A percentile compares a stretch with the other conserved stretches of the same genome.
These are phyloP conservation scores for Pseudonitzschia pungens DNA, from an alignment of 108 stramenopile genomes.

Conservation along the genomic window DNA sequence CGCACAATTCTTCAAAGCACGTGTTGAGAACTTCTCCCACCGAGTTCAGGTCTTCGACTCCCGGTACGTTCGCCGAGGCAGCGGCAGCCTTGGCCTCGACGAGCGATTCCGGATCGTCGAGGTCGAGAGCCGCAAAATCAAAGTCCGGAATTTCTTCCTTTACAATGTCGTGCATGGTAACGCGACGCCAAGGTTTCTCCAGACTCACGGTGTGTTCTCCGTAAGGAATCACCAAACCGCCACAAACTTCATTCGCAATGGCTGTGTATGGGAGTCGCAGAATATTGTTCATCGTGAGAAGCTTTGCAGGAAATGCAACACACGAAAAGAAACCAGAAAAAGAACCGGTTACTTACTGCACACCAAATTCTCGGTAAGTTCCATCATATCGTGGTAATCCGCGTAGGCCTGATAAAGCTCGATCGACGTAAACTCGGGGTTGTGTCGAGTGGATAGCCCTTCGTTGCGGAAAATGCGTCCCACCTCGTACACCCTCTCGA, in stretches of 20 bases:
- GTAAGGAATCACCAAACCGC: constrained; percentile 71
- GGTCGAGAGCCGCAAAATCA: constrained; percentile 79
- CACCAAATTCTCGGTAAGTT: constrained; percentile 88
- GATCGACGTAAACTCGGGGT: constrained; percentile 98
- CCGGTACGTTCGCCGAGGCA: constrained; percentile 66
- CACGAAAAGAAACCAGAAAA: neutral
- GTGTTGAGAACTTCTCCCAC: constrained; percentile 92
- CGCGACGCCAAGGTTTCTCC: constrained; percentile 92
- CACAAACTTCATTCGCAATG: constrained; percentile 78
- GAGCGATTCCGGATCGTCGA: constrained; percentile 63
- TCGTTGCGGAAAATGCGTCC: constrained; percentile 99
- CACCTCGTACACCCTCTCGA: constrained; percentile 96
- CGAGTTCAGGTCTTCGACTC: constrained; percentile 56
- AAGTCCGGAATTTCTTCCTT: constrained; percentile 88
- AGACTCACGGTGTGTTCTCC: constrained; percentile 83
- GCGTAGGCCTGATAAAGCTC: constrained; percentile 99
- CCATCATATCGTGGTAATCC: constrained; percentile 98
- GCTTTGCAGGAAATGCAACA: neutral
- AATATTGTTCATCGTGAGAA: neutral
- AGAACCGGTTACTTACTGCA: constrained; percentile 54
- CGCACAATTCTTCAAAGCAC: constrained; percentile 96
- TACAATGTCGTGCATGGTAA: constrained; percentile 97
- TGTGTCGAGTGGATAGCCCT: constrained; percentile 97
- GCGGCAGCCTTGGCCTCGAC: constrained; percentile 77
- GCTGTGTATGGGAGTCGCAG: constrained; percentile 20